phyloP scores from a whole-genome alignment of 768 basidiomycete genomes.

The Clathrus columnatus region DNA sequence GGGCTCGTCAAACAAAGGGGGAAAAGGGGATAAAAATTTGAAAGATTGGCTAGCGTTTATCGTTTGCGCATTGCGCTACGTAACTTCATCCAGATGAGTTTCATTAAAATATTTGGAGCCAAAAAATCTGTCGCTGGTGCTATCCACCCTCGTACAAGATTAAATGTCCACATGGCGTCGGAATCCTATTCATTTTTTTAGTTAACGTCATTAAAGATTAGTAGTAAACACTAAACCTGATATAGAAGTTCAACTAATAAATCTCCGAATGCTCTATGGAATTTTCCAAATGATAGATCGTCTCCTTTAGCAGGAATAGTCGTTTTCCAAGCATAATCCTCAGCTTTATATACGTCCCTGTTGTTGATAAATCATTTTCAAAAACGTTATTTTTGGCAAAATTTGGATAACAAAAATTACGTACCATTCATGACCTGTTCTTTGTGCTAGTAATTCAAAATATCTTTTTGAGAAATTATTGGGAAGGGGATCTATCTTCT shows the following conservation, averaged over 20 bases:
- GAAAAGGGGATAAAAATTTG: too few relatives aligned
- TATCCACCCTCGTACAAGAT: background rate
- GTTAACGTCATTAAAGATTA: background rate
- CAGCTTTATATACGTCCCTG: conserved; percentile 3
- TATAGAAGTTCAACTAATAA: background rate
- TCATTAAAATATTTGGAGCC: background rate
- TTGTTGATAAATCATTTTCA: background rate
- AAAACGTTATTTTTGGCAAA: background rate
- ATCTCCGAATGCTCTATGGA: background rate
- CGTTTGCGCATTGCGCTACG: background rate
- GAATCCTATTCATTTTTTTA: background rate
- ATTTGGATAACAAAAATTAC: background rate
- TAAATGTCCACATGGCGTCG: background rate
- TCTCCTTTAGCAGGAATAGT: conserved; percentile 14
- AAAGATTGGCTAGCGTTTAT: too few relatives aligned
- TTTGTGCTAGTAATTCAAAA: conserved; percentile 9
- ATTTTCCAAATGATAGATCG: background rate
- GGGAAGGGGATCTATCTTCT: conserved; percentile 3
- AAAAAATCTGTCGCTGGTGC: conserved; percentile 6
- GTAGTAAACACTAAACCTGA: background rate
- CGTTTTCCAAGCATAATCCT: conserved; percentile 13
- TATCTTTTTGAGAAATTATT: conserved; percentile 9
- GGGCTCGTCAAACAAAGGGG: too few relatives aligned
- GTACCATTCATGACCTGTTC: background rate
- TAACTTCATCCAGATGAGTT: conserved; percentile 2